These are phyloP conservation scores for Cytospora piceae DNA, from an alignment of 2,329 filamentous ascomycete genomes.

Conservation along the genomic window DNA sequence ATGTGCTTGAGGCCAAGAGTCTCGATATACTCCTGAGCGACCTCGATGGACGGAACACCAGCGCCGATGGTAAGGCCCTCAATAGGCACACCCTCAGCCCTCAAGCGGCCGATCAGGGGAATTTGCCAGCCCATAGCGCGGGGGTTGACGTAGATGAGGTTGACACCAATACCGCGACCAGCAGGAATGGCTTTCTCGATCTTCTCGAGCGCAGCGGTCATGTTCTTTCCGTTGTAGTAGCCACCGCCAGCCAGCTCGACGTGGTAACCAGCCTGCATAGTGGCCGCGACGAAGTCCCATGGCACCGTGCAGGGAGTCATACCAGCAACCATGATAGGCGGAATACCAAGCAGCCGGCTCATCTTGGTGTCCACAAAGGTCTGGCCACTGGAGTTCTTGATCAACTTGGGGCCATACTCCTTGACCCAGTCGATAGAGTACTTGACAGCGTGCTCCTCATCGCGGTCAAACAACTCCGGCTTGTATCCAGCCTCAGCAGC, in stretches of 20 bases:
- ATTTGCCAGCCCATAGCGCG: slow-evolving; percentile 93
- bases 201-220: slow-evolving; percentile 82
- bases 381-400: slow-evolving; percentile 85
- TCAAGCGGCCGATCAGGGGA: slow-evolving; percentile 76
- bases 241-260: slow-evolving; percentile 89
- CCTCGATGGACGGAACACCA: slow-evolving; percentile 90
- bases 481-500: slow-evolving; percentile 95
- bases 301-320: slow-evolving; percentile 92
- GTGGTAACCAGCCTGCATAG: slow-evolving; percentile 94
- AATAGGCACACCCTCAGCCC: slow-evolving; percentile 85
- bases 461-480: slow-evolving; percentile 94
- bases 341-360: slow-evolving; percentile 81
- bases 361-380: slow-evolving; percentile 97
- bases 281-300: slow-evolving; percentile 89
- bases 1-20: slow-evolving; percentile 93
- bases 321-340: slow-evolving; percentile 87
- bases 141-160: slow-evolving; percentile 90
- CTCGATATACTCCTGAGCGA: slow-evolving; percentile 91
- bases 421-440: slow-evolving; percentile 98
- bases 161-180: slow-evolving; percentile 85
- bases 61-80: slow-evolving; percentile 92
- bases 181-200: slow-evolving; percentile 84
- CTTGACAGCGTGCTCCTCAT: slow-evolving; percentile 91
- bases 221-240: slow-evolving; percentile 80
- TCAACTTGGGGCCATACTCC: slow-evolving; percentile 89